Base-by-base conservation (phyloP, 2,329 filamentous ascomycete species). In the Penicillium rolfsii region DNA sequence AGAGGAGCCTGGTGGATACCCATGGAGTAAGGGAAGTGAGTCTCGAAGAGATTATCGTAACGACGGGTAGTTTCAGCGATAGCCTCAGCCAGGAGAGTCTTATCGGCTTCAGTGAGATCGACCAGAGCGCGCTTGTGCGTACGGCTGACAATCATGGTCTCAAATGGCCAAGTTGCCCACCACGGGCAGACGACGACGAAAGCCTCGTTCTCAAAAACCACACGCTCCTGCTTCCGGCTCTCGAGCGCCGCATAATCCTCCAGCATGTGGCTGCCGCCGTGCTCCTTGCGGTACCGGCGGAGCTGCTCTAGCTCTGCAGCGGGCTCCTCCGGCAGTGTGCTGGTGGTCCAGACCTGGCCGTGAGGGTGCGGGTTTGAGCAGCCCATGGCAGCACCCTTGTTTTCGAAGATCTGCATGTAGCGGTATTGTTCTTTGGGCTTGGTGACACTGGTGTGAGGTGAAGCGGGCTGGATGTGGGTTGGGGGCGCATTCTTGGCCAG, bases 361-460 rank as follows among this genome's bases (percentile, higher is more conserved):
- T 99, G 95, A 0, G 95, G 95, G 76, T 99, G 95, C 0, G 95
- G 95, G 76, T 99, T 99, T 1, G 94, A 98, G 82, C 95, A 99
- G 55, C 95, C 95, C 95, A 99, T 99, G 11, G 94, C 92, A 0
- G 91, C 88, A 55, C 95, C 95, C 80, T 99, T 99, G 82, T 99
- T 99, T 80, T 99, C 95, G 65, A 99, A 99, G 66, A 99, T 98
- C 75, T 99, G 95, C 93, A 99, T 97, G 80, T 96, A 98, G 57
- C 90, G 87, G 71, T 96, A 92, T 77, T 96, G 91, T 56, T 90
- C 85, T 55, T 84, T 87, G 4, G 92, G 89, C 30, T 80, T 78
- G 7, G 79, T 68, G 19, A 84, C 73, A 52, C 71, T 72, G 24
- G 79, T 75, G 12, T 80, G 77, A 9, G 81, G 76, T 24, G 79